These are phyloP conservation scores for Ophiostoma australiae DNA, from an alignment of 2,329 filamentous ascomycete genomes.

Conservation along the genomic window DNA sequence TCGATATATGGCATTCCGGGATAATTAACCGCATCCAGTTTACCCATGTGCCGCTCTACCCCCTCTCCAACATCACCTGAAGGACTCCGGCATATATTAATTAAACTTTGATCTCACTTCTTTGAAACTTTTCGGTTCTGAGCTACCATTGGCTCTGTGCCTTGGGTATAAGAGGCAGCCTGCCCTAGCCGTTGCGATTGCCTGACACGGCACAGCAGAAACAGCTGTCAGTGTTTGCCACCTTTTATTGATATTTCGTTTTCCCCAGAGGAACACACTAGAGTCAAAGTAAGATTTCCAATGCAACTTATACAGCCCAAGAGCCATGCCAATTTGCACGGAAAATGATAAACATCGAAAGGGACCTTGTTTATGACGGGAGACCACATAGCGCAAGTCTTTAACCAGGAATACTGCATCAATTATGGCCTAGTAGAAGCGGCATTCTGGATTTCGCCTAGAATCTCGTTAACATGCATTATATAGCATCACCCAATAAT, in stretches of 20 bases:
- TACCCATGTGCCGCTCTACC: background rate
- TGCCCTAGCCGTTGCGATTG: background rate
- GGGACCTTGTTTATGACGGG: conserved; percentile 1
- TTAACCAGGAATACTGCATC: background rate
- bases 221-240: background rate
- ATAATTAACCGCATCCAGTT: background rate
- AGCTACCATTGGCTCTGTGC: background rate
- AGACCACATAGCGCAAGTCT: background rate
- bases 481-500: no score
- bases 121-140: background rate
- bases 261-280: background rate
- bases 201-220: background rate
- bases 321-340: background rate
- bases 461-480: background rate
- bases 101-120: background rate
- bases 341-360: background rate
- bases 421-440: background rate
- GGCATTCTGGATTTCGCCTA: background rate
- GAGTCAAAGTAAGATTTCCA: background rate
- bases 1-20: background rate
- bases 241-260: background rate
- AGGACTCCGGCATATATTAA: background rate
- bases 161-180: background rate
- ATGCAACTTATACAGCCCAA: background rate
- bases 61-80: background rate